Evolutionary conservation across 2,329 filamentous ascomycete genomes (phyloP).

Genomic region (Aureobasidium melanogenum): DNA sequence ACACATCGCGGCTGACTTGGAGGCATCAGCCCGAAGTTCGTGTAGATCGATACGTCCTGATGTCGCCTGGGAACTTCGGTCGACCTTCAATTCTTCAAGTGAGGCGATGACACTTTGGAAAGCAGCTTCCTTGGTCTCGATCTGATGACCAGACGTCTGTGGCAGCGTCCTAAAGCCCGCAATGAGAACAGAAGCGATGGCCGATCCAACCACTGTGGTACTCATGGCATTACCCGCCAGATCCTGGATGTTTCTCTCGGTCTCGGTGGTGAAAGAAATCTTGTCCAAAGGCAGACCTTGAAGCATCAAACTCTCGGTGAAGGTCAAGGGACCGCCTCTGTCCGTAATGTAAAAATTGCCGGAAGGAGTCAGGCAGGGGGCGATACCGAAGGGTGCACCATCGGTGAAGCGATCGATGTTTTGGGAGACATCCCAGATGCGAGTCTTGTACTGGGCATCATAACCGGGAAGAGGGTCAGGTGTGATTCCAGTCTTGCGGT

Average conservation of each 20-base stretch:
- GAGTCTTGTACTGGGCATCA: slow-evolving; percentile 51
- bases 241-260: slow-evolving; percentile 50
- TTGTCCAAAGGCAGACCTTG: slow-evolving; percentile 60
- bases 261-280: slow-evolving; percentile 56
- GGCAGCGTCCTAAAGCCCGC: slow-evolving; percentile 15
- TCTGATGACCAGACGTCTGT: neutral
- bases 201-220: slow-evolving; percentile 59
- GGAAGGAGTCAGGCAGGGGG: slow-evolving; percentile 59
- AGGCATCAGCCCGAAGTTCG: neutral
- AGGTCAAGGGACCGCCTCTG: slow-evolving; percentile 51
- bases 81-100: neutral
- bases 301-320: slow-evolving; percentile 53
- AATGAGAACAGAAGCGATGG: slow-evolving; percentile 53
- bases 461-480: slow-evolving; percentile 23
- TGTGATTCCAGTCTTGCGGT: neutral
- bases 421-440: slow-evolving; percentile 58
- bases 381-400: slow-evolving; percentile 44
- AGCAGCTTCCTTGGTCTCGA: neutral
- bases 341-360: slow-evolving; percentile 54
- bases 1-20: slow-evolving; percentile 32
- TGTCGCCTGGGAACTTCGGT: neutral
- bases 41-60: neutral
- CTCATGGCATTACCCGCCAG: slow-evolving; percentile 76
- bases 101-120: neutral
- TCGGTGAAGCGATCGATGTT: slow-evolving; percentile 57